phyloP scores from a whole-genome alignment of 441 rosid species.

The Viola pubescens region DNA sequence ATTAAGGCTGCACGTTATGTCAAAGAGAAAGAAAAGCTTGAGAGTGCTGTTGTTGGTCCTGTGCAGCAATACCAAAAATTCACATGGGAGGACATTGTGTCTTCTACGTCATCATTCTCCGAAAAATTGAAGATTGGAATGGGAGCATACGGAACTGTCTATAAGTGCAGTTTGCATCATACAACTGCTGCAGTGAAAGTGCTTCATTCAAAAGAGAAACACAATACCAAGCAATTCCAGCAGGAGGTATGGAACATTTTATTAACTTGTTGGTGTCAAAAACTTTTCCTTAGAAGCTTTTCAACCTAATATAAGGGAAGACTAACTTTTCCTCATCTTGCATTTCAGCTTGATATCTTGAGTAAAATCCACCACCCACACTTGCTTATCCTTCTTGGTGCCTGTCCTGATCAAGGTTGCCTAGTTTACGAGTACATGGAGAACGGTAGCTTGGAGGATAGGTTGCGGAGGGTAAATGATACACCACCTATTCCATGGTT shows the following conservation, averaged over 20 bases:
- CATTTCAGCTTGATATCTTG: conserved; percentile 66
- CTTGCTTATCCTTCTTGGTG: conserved; percentile 88
- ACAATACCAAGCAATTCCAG: conserved; percentile 54
- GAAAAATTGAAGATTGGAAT: conserved; percentile 66
- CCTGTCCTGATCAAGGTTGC: conserved; percentile 69
- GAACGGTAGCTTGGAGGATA: conserved; percentile 79
- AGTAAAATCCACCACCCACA: conserved; percentile 83
- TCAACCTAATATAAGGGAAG: neutral
- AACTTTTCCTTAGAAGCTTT: neutral
- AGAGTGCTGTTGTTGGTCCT: conserved; percentile 45
- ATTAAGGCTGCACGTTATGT: conserved; percentile 43
- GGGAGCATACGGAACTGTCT: conserved; percentile 89
- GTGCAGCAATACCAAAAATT: conserved; percentile 45
- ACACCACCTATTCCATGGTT: conserved; percentile 79
- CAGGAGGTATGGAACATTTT: conserved; percentile 57
- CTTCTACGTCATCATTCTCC: conserved; percentile 72
- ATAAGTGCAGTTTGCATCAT: conserved; percentile 64
- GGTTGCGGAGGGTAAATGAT: conserved; percentile 40
- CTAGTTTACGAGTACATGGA: conserved; percentile 83
- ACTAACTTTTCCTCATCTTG: conserved; percentile 12
- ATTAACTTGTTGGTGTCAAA: neutral
- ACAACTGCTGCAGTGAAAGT: conserved; percentile 78
- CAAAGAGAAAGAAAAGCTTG: conserved; percentile 64
- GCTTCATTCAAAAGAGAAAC: conserved; percentile 55
- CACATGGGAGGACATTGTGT: conserved; percentile 72